Conservation (phyloP, 1,284 basidiomycete genomes). For the Sphaerobolus stellatus region DNA sequence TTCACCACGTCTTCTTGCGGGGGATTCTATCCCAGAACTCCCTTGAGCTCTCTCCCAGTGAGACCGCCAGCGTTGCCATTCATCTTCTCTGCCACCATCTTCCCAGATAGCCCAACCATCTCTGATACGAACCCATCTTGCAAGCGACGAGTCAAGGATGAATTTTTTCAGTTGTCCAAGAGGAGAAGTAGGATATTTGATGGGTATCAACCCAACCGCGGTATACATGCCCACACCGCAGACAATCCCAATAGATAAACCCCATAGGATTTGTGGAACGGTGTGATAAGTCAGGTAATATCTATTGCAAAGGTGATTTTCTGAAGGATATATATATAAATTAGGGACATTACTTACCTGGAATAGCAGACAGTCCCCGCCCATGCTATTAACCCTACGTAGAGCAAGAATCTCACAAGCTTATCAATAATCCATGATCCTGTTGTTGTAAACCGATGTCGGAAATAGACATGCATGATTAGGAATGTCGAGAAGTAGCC, state of each 20-base stretch:
- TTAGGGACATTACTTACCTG: conserved; percentile 45
- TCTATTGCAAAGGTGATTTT: conserved; percentile 37
- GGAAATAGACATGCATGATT: conserved; percentile 67
- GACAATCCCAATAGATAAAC: conserved; percentile 60
- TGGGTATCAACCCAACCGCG: conserved; percentile 61
- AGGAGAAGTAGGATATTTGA: conserved; percentile 47
- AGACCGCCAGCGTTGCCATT: conserved; percentile 63
- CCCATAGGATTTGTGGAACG: conserved; percentile 69
- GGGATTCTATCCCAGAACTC: neutral
- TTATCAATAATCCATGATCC: conserved; percentile 51
- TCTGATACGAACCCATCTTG: conserved; percentile 65
- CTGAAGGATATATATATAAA: neutral
- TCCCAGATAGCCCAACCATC: conserved; percentile 81
- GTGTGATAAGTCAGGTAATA: conserved; percentile 76
- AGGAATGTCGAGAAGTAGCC: conserved; percentile 82
- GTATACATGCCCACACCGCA: conserved; percentile 61
- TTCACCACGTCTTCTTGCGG: too few species aligned
- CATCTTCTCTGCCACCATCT: conserved; percentile 66
- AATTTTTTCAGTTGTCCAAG: conserved; percentile 50
- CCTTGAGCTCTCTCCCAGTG: conserved; percentile 33
- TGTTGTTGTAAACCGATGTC: conserved; percentile 61
- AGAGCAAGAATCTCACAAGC: conserved; percentile 46
- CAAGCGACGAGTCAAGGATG: conserved; percentile 58
- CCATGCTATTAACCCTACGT: conserved; percentile 54
- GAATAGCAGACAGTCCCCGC: conserved; percentile 74